These are phyloP conservation scores for Saccharomycopsis sp. DNA, from an alignment of 805 yeast species.

Conservation along the genomic window DNA sequence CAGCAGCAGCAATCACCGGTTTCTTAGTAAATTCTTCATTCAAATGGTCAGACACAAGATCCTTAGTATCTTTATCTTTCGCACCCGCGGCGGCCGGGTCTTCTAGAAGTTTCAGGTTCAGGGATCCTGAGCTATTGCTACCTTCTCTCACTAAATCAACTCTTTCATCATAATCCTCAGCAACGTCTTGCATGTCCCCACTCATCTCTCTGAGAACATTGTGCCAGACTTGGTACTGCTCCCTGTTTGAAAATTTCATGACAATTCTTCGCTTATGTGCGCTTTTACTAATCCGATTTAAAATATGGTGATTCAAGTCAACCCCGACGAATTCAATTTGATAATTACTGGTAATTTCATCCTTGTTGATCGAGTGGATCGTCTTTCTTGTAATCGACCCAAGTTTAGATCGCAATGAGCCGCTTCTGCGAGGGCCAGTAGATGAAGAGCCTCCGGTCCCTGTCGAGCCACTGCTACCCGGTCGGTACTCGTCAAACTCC, in stretches of 20 bases:
- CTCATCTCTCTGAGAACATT: conserved; percentile 19
- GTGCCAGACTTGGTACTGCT: conserved; percentile 19
- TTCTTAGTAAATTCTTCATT: conserved; percentile 6
- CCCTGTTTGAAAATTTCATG: conserved; percentile 15
- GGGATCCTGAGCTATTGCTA: too few species aligned
- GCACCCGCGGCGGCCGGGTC: too few species aligned
- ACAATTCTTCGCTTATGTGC: conserved; percentile 20
- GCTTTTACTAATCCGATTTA: conserved; percentile 19
- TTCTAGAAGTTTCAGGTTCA: too few species aligned
- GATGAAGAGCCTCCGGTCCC: neutral
- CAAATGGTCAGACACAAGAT: conserved; percentile 8
- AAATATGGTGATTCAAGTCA: conserved; percentile 18
- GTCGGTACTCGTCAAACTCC: conserved; percentile 2
- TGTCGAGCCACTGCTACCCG: neutral
- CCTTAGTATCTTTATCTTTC: conserved; percentile 1
- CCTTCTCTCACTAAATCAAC: neutral
- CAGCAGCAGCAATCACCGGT: neutral
- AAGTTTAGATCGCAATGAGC: conserved; percentile 15
- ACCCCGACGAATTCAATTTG: conserved; percentile 18
- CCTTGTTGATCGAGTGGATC: neutral
- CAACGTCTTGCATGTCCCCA: conserved; percentile 17
- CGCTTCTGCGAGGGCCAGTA: too few species aligned
- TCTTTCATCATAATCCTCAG: conserved; percentile 15
- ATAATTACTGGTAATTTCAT: too few species aligned
- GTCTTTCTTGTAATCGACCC: conserved; percentile 14